Percentiles rank a stretch among this genome's conserved stretches.
Conservation (phyloP, 176 grass and related monocot genomes). For the Avena atlantica region DNA sequence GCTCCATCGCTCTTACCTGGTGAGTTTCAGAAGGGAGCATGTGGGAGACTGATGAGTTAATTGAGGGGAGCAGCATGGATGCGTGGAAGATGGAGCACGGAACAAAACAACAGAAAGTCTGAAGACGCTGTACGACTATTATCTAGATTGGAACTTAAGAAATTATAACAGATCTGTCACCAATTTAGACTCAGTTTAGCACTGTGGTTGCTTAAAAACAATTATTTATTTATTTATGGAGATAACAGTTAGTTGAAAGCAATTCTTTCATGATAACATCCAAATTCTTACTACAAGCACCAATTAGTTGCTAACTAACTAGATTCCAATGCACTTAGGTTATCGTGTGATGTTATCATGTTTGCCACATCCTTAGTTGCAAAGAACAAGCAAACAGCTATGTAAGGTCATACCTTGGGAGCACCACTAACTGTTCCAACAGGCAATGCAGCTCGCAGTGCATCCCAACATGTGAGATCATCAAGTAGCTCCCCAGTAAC, state of each 20-base stretch:
- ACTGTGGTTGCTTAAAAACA: neutral
- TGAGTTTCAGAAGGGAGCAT: neutral
- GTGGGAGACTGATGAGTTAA: neutral
- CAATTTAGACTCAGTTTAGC: neutral
- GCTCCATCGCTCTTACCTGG: conserved; percentile 94
- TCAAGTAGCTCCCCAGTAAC: conserved; percentile 74
- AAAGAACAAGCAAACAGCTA: neutral
- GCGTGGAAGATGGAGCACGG: neutral
- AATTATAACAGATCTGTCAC: neutral
- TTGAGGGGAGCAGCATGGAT: neutral
- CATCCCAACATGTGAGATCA: conserved; percentile 90
- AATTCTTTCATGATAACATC: neutral
- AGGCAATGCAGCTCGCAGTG: conserved; percentile 78
- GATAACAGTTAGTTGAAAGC: neutral
- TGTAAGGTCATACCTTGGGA: conserved; percentile 68
- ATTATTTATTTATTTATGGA: neutral
- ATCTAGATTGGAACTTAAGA: neutral
- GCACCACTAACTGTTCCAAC: conserved; percentile 95
- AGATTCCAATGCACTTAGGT: neutral
- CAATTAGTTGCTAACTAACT: neutral
- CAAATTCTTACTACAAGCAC: neutral
- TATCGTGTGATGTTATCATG: neutral
- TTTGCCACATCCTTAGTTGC: neutral
- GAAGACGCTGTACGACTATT: neutral
- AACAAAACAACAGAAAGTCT: neutral